Conservation (phyloP, 2,329 filamentous ascomycete genomes). For the Cercospora sesami region DNA sequence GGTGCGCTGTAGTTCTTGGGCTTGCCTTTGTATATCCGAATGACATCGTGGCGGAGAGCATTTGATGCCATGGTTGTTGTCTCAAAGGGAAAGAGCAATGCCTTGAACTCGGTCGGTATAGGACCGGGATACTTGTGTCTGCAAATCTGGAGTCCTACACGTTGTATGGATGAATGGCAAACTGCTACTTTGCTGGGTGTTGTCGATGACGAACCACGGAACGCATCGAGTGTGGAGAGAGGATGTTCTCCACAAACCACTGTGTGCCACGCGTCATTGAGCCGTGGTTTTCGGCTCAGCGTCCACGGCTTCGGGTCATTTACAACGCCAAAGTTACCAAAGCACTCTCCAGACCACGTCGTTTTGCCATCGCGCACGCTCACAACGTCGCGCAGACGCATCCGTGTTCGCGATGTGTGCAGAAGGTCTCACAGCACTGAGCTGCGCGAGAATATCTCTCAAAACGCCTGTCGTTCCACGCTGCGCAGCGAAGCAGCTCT, state of each 20-base stretch:
- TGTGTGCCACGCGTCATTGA: not conserved
- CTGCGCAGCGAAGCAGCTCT: not conserved
- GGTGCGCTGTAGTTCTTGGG: not conserved
- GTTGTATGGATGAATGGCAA: not conserved
- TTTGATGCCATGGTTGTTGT: slow-evolving; percentile 20
- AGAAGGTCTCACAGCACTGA: not conserved
- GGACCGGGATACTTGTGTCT: not conserved
- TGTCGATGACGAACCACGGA: slow-evolving; percentile 8
- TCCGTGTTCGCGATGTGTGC: not conserved
- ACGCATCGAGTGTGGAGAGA: not conserved
- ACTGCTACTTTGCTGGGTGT: not conserved
- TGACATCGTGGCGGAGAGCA: slow-evolving; percentile 71
- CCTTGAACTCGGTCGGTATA: too few relatives aligned
- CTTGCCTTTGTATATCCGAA: slow-evolving; percentile 83
- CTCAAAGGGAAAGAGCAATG: too few relatives aligned
- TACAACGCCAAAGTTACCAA: not conserved
- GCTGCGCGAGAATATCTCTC: not conserved
- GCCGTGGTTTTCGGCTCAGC: slow-evolving; percentile 1
- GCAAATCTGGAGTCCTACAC: too few relatives aligned
- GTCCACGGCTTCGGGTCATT: not conserved
- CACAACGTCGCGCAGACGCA: not conserved
- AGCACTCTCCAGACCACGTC: not conserved
- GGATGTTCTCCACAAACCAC: not conserved
- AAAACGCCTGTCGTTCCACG: not conserved
- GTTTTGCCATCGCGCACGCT: not conserved